These are phyloP conservation scores for Vitis rupestris DNA, from an alignment of 164 flowering plant genomes.

Conservation along the genomic window DNA sequence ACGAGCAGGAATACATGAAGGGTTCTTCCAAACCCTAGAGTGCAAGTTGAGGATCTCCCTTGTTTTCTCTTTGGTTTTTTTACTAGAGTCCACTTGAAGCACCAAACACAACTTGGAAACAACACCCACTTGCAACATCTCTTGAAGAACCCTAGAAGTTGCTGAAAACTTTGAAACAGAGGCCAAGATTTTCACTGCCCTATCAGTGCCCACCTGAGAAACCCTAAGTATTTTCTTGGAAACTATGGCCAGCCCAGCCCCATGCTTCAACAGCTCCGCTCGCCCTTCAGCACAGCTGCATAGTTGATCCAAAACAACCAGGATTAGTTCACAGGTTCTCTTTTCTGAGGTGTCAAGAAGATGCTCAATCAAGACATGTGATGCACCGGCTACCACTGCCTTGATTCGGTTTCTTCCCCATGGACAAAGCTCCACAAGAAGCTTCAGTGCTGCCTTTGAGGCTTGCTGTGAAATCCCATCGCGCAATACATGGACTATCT, in stretches of 20 bases:
- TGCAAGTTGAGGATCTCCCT: slow-evolving; percentile 65
- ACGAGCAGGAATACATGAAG: slow-evolving; percentile 58
- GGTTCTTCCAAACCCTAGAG: slow-evolving; percentile 67
- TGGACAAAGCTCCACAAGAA: slow-evolving; percentile 51
- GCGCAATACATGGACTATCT: slow-evolving; percentile 30
- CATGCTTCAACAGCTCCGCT: slow-evolving; percentile 58
- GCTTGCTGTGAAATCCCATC: slow-evolving; percentile 58
- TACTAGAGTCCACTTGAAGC: slow-evolving; percentile 50
- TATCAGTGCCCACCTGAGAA: slow-evolving; percentile 58
- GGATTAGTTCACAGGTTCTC: slow-evolving; percentile 44
- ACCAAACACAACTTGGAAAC: slow-evolving; percentile 81
- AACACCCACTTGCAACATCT: slow-evolving; percentile 81
- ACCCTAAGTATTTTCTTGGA: slow-evolving; percentile 84
- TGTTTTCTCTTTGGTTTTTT: slow-evolving; percentile 64
- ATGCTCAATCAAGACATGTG: slow-evolving; percentile 50
- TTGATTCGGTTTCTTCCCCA: slow-evolving; percentile 81
- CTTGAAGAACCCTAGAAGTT: slow-evolving; percentile 53
- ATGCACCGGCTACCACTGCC: slow-evolving; percentile 61
- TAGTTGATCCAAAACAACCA: slow-evolving; percentile 51
- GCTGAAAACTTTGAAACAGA: slow-evolving; percentile 56
- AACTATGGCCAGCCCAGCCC: slow-evolving; percentile 70
- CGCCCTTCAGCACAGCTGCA: slow-evolving; percentile 85
- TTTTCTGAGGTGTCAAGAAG: slow-evolving; percentile 41
- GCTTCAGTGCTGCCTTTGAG: slow-evolving; percentile 57
- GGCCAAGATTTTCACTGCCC: slow-evolving; percentile 59